phyloP scores from a whole-genome alignment of 75 land plant species.

The Pinus albicaulis region DNA sequence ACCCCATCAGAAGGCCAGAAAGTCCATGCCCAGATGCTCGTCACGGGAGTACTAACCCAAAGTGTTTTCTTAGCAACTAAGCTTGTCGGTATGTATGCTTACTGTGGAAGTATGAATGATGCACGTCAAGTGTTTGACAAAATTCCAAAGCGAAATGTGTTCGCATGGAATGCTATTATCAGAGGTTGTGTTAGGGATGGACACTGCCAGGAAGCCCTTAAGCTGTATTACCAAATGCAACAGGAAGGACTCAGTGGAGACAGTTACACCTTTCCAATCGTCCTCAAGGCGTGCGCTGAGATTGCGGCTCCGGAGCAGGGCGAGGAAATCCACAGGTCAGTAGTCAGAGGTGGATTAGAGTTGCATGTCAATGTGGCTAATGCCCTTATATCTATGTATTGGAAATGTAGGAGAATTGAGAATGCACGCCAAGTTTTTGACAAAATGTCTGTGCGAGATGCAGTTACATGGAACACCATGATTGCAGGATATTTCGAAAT shows the following conservation, averaged over 20 bases:
- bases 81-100: conserved; percentile 30
- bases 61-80: conserved; percentile 12
- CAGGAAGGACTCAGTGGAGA: conserved; percentile 11
- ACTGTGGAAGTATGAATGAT: conserved; percentile 29
- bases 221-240: conserved; percentile 24
- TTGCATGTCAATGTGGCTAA: conserved; percentile 24
- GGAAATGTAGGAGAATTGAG: conserved; percentile 31
- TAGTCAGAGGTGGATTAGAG: conserved; percentile 17
- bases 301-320: conserved; percentile 33
- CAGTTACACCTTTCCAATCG: conserved; percentile 15
- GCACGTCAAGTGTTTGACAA: conserved; percentile 18
- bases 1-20: conserved; percentile 18
- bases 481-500: conserved; percentile 39
- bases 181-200: conserved; percentile 28
- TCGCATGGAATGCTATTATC: conserved; percentile 37
- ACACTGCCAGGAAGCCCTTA: conserved; percentile 18
- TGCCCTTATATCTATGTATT: conserved; percentile 55
- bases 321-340: conserved; percentile 59
- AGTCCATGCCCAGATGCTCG: conserved; percentile 17
- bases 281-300: conserved; percentile 36
- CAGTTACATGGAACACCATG: conserved; percentile 48
- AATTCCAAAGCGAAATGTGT: conserved; percentile 19
- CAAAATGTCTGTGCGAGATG: conserved; percentile 20
- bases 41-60: conserved; percentile 1
- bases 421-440: conserved; percentile 37